Base-by-base conservation (phyloP, 2,329 filamentous ascomycete species). In the Stagonosporopsis chrysanthemi region DNA sequence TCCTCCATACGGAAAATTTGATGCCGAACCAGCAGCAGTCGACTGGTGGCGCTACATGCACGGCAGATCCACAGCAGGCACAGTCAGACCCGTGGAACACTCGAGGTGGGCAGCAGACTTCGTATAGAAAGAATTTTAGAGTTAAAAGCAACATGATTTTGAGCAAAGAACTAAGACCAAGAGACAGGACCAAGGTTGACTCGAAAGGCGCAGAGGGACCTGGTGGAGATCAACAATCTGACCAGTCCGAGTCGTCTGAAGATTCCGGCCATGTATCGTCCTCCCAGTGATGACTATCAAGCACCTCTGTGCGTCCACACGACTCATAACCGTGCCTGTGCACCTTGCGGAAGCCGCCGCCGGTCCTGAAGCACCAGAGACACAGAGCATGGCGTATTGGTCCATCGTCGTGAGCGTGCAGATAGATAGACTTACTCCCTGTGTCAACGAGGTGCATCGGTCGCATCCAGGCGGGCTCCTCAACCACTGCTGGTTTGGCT, bases 231-330 rank as follows among this genome's bases (percentile, higher is more conserved):
- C 19, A 40, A 15, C 22, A 14, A 2, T 49, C 45, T 33, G 52
- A 40, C 1, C 12, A 19, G 5, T 35, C 4, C 5, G 40, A 56
- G 7, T 36, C 41, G 17, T 45, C 46, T 28, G 46, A 50, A 1
- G 36, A 52, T 4, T 46, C 55, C 15, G 50, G 40, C 49, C 44
- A 53, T 2, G 12, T 23, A 19, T 59, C 46, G 22, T 35, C 28
- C 23, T 73, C 66, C 71, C 69, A 75, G 33, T 71, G 73, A 46
- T 72, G 66, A 17, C 66, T 66, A n/a, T 71, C 58, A 38, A 75
- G 53, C 23, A 60, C 51, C 22, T 72, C 64, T 7, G 64, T 58
- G 9, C 59, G 46, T 36, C 67, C 69, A 52, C 72, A 75, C 43
- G 59, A 44, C 61, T 71, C 69, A 50, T 68, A 75, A 40, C 67